Evolutionary conservation across 257 asterid genomes (phyloP), one percentile per base, ranked within the genome.

Genomic region (Jasminum sambac): DNA sequence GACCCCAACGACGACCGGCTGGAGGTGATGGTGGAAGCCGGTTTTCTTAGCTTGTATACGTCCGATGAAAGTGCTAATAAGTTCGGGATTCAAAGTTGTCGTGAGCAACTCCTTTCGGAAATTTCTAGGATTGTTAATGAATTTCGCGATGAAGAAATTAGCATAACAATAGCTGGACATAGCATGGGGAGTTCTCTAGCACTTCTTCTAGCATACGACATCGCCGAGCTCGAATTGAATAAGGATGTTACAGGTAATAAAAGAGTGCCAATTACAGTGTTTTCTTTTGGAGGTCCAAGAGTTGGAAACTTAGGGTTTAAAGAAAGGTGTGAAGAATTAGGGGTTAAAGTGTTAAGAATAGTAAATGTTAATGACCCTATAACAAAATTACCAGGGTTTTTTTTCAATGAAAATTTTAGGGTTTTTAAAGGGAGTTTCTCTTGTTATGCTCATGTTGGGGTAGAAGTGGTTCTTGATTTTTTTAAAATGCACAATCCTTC

Each of bases 131-230:
- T 89, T 26, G 9, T 78, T 9, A 77, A 59, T 23, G 74, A 70
- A 68, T 67, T 80, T 23, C 66, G 39, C 76, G 75, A 77, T 0
- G 91, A 82, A 24, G 87, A 82, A 17, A 60, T 89, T 25, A 89
- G 96, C 74, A 83, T 89, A 5, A 87, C 88, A 0, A 40, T 86
- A 11, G 84, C 89, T 0, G 95, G 92, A 0, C 95, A 88, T 52
- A 86, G 92, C 77, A 89, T 89, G 96, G 96, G 96, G 63, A 89
- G 96, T 71, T 85, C 93, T 10, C 48, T 89, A 55, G 96, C 87
- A 0, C 76, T 71, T 9, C 74, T 89, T 2, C 64, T 82, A 2
- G 93, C 87, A 0, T 87, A 85, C 41, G 93, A 89, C 19, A 70
- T 89, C 0, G 79, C 91, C 8, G 96, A 89, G 73, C 82, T 89